Evolutionary conservation across 2,329 filamentous ascomycete species (phyloP).

Genomic region (Dactylellina cionopaga): DNA sequence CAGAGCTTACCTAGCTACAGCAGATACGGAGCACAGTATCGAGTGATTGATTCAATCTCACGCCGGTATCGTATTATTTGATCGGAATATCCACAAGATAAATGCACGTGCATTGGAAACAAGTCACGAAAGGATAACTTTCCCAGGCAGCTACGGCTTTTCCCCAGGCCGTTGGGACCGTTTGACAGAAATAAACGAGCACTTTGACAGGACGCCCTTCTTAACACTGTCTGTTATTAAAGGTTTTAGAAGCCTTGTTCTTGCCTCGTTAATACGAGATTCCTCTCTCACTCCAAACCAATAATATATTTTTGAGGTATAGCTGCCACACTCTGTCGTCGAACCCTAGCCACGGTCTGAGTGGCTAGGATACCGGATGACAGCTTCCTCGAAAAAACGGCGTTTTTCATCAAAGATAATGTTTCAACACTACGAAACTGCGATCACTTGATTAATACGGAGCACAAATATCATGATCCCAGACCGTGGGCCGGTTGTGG

Average conservation of each 20-base stretch:
- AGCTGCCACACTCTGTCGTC: slow-evolving; percentile 11
- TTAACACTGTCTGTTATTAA: slow-evolving; percentile 24
- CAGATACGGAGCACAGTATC: no score
- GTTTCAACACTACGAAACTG: slow-evolving; percentile 13
- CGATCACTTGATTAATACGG: slow-evolving; percentile 9
- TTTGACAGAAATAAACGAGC: slow-evolving; percentile 4
- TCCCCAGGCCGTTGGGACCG: slow-evolving; percentile 6
- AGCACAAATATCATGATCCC: no score
- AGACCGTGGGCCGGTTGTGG: slow-evolving; percentile 41
- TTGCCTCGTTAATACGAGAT: slow-evolving; percentile 51
- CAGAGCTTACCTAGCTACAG: no score
- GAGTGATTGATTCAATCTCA: background rate
- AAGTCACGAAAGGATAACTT: slow-evolving; percentile 12
- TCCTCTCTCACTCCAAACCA: slow-evolving; percentile 24
- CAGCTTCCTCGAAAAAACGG: slow-evolving; percentile 25
- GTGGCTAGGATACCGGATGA: slow-evolving; percentile 18
- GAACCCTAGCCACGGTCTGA: slow-evolving; percentile 24
- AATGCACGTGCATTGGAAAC: slow-evolving; percentile 14
- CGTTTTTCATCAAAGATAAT: background rate
- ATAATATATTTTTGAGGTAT: slow-evolving; percentile 1
- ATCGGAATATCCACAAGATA: background rate
- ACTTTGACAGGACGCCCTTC: slow-evolving; percentile 3
- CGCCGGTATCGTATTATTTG: background rate
- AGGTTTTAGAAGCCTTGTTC: slow-evolving; percentile 35
- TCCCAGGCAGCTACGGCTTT: background rate